phyloP scores from a whole-genome alignment of 1,139 yeast genomes.

The Blastobotrys petasosporus region DNA sequence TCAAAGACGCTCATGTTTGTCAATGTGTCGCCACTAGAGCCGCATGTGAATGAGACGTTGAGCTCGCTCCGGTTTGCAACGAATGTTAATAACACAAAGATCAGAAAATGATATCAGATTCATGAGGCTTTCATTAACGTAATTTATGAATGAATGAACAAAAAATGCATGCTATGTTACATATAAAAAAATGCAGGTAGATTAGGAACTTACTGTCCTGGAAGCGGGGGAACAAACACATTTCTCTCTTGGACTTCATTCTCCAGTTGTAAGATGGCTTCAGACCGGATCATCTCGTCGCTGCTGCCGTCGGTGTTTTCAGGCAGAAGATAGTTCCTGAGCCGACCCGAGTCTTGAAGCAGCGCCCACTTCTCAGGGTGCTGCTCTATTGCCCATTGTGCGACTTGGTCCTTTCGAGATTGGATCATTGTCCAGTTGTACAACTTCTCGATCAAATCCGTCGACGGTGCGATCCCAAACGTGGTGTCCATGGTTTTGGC shows the following conservation, averaged over 20 bases:
- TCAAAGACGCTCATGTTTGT: constrained; percentile 94
- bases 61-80: constrained; percentile 87
- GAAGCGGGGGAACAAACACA: constrained; percentile 6
- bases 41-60: constrained; percentile 67
- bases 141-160: too few relatives aligned
- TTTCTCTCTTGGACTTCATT: constrained; percentile 7
- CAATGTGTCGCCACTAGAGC: constrained; percentile 64
- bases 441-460: constrained; percentile 49
- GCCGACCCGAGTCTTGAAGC: constrained; percentile 36
- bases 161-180: background rate
- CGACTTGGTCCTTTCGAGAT: constrained; percentile 43
- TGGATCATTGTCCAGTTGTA: constrained; percentile 57
- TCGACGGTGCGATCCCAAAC: constrained; percentile 45
- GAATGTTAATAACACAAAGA: constrained; percentile 41
- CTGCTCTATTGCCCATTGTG: constrained; percentile 47
- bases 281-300: constrained; percentile 24
- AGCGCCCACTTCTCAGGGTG: constrained; percentile 46
- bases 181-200: background rate
- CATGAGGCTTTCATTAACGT: background rate
- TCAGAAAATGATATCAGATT: constrained; percentile 13
- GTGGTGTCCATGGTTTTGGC: constrained; percentile 45
- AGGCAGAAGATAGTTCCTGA: constrained; percentile 33
- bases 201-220: background rate
- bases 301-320: constrained; percentile 26
- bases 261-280: constrained; percentile 10